phyloP scores from a whole-genome alignment of 768 basidiomycete genomes.

The Lenzites betulinus region DNA sequence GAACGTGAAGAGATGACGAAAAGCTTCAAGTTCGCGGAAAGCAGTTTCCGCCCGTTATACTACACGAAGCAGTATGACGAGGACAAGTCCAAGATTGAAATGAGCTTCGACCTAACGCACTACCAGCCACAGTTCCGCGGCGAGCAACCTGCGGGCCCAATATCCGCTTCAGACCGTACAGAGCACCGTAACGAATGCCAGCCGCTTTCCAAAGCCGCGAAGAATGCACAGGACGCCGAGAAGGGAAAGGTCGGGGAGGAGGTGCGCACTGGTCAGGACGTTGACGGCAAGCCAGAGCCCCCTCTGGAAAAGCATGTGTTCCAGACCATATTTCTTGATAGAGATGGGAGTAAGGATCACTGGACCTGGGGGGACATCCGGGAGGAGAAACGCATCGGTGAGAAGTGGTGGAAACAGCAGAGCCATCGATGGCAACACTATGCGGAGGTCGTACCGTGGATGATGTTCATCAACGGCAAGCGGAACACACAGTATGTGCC shows the following conservation, averaged over 20 bases:
- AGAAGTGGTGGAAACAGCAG: conserved; percentile 58
- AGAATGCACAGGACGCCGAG: conserved; percentile 10
- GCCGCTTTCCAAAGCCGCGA: conserved; percentile 9
- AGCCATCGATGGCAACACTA: conserved; percentile 53
- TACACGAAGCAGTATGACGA: conserved; percentile 46
- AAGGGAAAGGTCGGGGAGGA: conserved; percentile 14
- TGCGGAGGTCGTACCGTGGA: conserved; percentile 39
- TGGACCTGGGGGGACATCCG: conserved; percentile 48
- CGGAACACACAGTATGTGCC: conserved; percentile 34
- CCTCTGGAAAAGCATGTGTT: conserved; percentile 47
- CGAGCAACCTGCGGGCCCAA: conserved; percentile 30
- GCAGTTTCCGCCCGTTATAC: conserved; percentile 47
- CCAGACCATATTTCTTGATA: conserved; percentile 52
- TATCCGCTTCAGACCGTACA: conserved; percentile 20
- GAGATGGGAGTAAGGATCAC: conserved; percentile 39
- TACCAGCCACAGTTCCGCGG: conserved; percentile 49
- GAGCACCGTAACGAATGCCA: conserved; percentile 26
- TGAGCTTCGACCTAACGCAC: conserved; percentile 52
- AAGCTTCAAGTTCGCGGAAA: conserved; percentile 39
- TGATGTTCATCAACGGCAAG: conserved; percentile 42
- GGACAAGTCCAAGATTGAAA: conserved; percentile 50
- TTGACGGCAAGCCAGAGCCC: conserved; percentile 27
- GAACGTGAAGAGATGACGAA: conserved; percentile 32
- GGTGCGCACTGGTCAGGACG: conserved; percentile 23
- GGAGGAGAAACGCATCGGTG: conserved; percentile 39